A percentile compares a stretch with the other conserved stretches of the same genome.
Evolutionary conservation across 495 filamentous ascomycete genomes (phyloP).

Genomic region (Pseudomonodictys pantanalensis): DNA sequence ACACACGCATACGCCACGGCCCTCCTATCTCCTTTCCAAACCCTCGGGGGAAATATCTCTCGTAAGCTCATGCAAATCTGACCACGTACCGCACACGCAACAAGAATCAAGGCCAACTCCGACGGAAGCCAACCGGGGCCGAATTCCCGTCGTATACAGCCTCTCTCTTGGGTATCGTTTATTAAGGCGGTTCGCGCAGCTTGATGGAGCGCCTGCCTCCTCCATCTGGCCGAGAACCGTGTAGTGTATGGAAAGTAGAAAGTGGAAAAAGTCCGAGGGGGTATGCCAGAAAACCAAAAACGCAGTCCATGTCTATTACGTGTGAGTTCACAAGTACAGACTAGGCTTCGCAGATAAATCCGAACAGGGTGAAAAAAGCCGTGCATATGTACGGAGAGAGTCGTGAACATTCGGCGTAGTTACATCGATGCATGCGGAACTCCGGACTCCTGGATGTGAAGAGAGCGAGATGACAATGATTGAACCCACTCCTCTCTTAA

Average conservation of each 20-base stretch:
- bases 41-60: too few relatives aligned
- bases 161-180: background rate
- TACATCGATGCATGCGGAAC: background rate
- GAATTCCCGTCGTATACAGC: background rate
- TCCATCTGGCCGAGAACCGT: constrained; percentile 22
- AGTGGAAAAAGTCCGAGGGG: background rate
- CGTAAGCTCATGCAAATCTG: constrained; percentile 20
- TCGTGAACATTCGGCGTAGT: background rate
- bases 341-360: constrained; percentile 20
- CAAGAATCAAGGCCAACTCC: background rate
- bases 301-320: constrained; percentile 3
- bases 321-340: background rate
- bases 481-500: too few relatives aligned
- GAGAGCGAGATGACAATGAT: too few relatives aligned
- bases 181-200: constrained; percentile 21
- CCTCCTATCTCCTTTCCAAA: too few relatives aligned
- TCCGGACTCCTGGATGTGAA: background rate
- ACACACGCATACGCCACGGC: too few relatives aligned
- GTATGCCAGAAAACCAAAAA: background rate
- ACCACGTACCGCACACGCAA: background rate
- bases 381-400: background rate
- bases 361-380: background rate
- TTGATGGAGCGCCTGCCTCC: constrained; percentile 38
- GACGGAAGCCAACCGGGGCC: constrained; percentile 23
- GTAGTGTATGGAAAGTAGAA: background rate